A percentile compares a stretch with the other conserved stretches of the same genome.
Evolutionary conservation across 768 basidiomycete genomes (phyloP).

Genomic region (Psilocybe azurescens): DNA sequence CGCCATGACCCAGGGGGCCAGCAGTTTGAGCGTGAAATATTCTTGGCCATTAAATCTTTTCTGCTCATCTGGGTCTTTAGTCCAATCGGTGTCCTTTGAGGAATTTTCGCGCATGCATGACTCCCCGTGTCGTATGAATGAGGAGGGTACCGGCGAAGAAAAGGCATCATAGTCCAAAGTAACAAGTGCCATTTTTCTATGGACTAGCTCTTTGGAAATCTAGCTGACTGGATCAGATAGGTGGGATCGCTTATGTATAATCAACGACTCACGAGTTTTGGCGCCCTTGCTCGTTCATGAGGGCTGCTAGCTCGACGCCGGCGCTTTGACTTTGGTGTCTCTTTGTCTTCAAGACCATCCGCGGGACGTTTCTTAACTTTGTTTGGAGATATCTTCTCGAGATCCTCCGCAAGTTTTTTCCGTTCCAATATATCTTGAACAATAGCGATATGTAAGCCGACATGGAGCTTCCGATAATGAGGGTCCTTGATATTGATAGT

Average conservation of each 20-base stretch:
- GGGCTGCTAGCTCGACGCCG: conserved; percentile 1
- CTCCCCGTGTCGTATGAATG: conserved; percentile 10
- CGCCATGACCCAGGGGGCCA: no score
- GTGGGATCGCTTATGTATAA: no score
- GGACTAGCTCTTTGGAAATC: background rate
- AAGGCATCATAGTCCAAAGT: conserved; percentile 8
- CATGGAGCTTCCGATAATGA: conserved; percentile 15
- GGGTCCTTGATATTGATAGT: conserved; percentile 10
- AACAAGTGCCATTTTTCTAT: conserved; percentile 1
- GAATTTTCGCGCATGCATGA: conserved; percentile 3
- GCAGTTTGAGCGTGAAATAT: no score
- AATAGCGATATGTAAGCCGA: conserved; percentile 16
- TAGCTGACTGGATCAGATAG: background rate
- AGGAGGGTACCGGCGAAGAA: conserved; percentile 8
- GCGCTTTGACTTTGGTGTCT: no score
- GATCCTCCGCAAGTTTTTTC: background rate
- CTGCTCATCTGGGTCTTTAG: background rate
- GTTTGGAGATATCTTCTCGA: background rate
- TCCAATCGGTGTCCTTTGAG: no score
- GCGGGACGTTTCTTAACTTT: background rate
- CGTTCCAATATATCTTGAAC: conserved; percentile 6
- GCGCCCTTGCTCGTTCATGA: background rate
- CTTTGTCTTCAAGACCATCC: background rate
- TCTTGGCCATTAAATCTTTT: no score
- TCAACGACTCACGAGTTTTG: no score